These are phyloP conservation scores for Phytophthora uliginosa DNA, from an alignment of 352 stramenopile species.

Conservation along the genomic window DNA sequence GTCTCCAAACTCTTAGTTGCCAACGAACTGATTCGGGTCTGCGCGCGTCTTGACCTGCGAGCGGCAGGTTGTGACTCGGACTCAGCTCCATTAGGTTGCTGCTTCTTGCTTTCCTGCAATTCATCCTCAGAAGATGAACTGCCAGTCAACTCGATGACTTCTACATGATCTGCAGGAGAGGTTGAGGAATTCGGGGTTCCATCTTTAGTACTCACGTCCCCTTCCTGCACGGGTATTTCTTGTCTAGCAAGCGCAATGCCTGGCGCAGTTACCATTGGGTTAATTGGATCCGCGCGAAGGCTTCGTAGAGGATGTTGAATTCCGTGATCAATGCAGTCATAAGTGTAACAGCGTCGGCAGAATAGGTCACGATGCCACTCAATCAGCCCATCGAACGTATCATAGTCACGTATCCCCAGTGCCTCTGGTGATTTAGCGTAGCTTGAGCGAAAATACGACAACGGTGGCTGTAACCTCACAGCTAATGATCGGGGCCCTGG, in stretches of 20 bases:
- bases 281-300: constrained; percentile 60
- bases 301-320: constrained; percentile 70
- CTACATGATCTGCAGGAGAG: constrained; percentile 11
- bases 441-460: constrained; percentile 68
- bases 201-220: constrained; percentile 14
- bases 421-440: constrained; percentile 43
- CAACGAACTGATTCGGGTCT: constrained; percentile 69
- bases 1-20: constrained; percentile 66
- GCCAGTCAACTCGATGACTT: constrained; percentile 32
- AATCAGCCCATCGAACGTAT: constrained; percentile 62
- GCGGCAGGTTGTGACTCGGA: constrained; percentile 26
- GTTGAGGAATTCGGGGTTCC: constrained; percentile 12
- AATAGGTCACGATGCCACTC: constrained; percentile 91
- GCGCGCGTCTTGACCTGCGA: constrained; percentile 66
- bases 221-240: constrained; percentile 26
- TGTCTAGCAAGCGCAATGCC: constrained; percentile 34
- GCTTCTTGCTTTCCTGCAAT: constrained; percentile 14
- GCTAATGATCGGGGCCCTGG: constrained; percentile 26
- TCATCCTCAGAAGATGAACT: constrained; percentile 44
- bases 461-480: constrained; percentile 49
- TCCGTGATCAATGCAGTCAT: constrained; percentile 93
- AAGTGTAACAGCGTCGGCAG: constrained; percentile 91
- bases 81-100: constrained; percentile 26
- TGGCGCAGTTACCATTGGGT: constrained; percentile 57
- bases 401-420: constrained; percentile 49